Evolutionary conservation across 371 early-diverging fungal genomes (phyloP).

Genomic region (Zancudomyces culisetae): DNA sequence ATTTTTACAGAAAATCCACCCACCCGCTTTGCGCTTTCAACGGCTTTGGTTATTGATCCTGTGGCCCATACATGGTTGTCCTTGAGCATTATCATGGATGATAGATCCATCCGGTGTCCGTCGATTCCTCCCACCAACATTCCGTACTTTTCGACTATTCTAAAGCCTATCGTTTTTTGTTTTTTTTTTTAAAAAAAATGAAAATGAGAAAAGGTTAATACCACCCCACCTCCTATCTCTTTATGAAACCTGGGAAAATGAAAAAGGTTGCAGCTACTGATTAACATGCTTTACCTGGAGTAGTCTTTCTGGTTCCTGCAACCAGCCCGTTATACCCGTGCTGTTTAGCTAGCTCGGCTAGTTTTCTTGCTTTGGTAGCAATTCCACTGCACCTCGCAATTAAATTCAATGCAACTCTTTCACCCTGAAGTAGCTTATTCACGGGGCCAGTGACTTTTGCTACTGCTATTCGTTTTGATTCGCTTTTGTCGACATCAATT

Average conservation of each 20-base stretch:
- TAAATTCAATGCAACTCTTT: conserved; percentile 86
- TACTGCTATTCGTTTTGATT: conserved; percentile 47
- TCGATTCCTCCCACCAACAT: conserved; percentile 92
- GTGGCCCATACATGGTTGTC: conserved; percentile 95
- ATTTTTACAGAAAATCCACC: conserved; percentile 89
- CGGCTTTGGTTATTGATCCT: conserved; percentile 82
- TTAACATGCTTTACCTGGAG: conserved; percentile 78
- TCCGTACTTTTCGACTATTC: conserved; percentile 92
- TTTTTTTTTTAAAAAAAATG: too few relatives aligned
- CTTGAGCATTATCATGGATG: conserved; percentile 96
- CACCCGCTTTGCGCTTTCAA: conserved; percentile 51
- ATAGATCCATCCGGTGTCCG: conserved; percentile 90
- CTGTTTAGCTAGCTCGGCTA: conserved; percentile 43
- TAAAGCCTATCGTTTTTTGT: conserved; percentile 65
- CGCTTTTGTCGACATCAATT: conserved; percentile 36
- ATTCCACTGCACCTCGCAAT: conserved; percentile 87
- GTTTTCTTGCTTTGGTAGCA: conserved; percentile 58
- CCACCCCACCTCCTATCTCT: too few relatives aligned
- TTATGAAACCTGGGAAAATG: too few relatives aligned
- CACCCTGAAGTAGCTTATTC: conserved; percentile 74
- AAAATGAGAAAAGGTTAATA: too few relatives aligned
- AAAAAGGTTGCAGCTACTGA: too few relatives aligned
- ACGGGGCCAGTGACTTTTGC: conserved; percentile 73
- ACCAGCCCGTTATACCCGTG: conserved; percentile 68
- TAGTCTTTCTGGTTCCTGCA: conserved; percentile 96